Conservation (phyloP, 106 monocot genomes). For the Dactylorhiza incarnata region DNA sequence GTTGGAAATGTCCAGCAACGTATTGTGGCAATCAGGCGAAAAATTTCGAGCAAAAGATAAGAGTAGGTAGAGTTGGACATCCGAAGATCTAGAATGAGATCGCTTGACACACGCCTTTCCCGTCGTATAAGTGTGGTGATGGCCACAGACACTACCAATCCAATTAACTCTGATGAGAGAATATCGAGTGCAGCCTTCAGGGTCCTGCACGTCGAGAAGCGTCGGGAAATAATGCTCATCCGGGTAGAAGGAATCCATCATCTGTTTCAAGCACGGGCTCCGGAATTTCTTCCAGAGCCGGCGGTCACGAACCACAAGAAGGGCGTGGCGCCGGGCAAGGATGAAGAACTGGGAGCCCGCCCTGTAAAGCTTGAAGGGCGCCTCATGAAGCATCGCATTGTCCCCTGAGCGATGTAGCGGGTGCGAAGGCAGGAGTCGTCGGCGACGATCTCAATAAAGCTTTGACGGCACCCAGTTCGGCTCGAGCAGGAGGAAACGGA, state of each 20-base stretch:
- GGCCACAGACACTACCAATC: slow-evolving; percentile 72
- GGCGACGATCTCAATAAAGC: slow-evolving; percentile 74
- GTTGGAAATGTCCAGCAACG: slow-evolving; percentile 51
- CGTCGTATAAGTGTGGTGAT: slow-evolving; percentile 55
- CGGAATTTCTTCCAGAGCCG: slow-evolving; percentile 77
- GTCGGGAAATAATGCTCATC: slow-evolving; percentile 98
- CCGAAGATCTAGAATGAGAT: slow-evolving; percentile 50
- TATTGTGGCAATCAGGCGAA: slow-evolving; percentile 39
- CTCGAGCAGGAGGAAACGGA: no score
- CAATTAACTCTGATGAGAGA: slow-evolving; percentile 82
- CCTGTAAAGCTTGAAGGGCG: slow-evolving; percentile 60
- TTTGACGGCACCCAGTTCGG: slow-evolving; percentile 1
- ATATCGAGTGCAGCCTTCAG: slow-evolving; percentile 46
- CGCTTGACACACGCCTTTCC: slow-evolving; percentile 36
- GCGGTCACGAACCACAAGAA: slow-evolving; percentile 61
- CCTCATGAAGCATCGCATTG: slow-evolving; percentile 73
- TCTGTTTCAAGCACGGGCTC: slow-evolving; percentile 52
- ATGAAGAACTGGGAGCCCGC: slow-evolving; percentile 91
- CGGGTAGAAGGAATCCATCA: slow-evolving; percentile 65
- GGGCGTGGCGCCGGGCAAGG: slow-evolving; percentile 56
- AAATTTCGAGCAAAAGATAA: slow-evolving; percentile 82
- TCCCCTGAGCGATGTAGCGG: slow-evolving; percentile 76
- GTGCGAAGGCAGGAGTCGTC: slow-evolving; percentile 32
- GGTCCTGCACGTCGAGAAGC: slow-evolving; percentile 67
- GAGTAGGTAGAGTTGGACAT: slow-evolving; percentile 50